These are phyloP conservation scores for Amanita inopinata DNA, from an alignment of 768 basidiomycete genomes.

Conservation along the genomic window DNA sequence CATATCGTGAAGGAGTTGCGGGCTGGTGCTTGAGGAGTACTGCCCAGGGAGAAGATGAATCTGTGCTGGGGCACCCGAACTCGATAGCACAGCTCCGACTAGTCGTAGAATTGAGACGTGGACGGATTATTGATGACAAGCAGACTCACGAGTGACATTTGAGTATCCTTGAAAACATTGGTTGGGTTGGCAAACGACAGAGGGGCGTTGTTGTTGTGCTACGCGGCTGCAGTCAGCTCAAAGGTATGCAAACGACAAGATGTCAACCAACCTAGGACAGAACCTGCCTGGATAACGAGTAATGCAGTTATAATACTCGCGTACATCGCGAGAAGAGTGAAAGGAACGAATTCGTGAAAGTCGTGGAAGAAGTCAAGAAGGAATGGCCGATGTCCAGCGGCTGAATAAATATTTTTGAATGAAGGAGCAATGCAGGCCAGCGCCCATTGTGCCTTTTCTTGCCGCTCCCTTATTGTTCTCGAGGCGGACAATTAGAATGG, in stretches of 20 bases:
- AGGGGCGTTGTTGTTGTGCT: constrained; percentile 47
- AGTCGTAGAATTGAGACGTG: constrained; percentile 4
- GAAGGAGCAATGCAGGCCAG: neutral
- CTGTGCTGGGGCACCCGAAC: constrained; percentile 39
- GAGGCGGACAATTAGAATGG: neutral
- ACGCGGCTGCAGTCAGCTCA: neutral
- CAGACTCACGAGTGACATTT: constrained; percentile 55
- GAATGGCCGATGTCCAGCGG: constrained; percentile 7
- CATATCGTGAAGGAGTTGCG: constrained; percentile 58
- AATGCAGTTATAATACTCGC: constrained; percentile 10
- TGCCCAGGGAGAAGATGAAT: constrained; percentile 68
- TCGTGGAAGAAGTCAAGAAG: constrained; percentile 8
- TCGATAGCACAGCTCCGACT: constrained; percentile 67
- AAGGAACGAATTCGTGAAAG: constrained; percentile 4
- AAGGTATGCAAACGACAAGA: neutral
- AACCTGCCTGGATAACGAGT: constrained; percentile 3
- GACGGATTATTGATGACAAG: constrained; percentile 23
- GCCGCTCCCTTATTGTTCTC: constrained; percentile 3
- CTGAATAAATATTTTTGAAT: neutral
- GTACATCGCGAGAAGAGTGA: constrained; percentile 4
- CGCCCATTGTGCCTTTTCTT: constrained; percentile 5
- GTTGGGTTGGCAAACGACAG: constrained; percentile 77
- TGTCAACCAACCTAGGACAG: neutral
- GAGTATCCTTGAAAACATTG: constrained; percentile 79
- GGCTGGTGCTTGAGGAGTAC: constrained; percentile 63